Base-by-base conservation (phyloP, 163 green algal genomes). In the Prototheca stagnorum region DNA sequence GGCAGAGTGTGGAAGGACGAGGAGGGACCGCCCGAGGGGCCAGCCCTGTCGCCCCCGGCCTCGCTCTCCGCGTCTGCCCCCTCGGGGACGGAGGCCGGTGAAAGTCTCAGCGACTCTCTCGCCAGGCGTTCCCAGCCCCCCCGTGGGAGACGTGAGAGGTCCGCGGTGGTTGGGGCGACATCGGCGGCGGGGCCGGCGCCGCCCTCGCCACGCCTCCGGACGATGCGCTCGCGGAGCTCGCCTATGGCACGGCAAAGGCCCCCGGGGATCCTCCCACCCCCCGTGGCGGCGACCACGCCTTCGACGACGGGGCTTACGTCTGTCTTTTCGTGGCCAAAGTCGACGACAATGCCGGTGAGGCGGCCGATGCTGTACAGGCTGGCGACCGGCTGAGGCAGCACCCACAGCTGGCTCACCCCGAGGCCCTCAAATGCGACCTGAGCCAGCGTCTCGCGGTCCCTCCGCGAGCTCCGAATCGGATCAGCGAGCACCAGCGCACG, bases 341-440 rank as follows among this genome's bases (percentile, higher is more conserved):
- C 82, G 3, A 91, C 51, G 0, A 83, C 70, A 1, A 57, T 62
- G 31, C 81, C 81, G 16, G 64, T 71, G 9, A 71, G 53, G 40
- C 73, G 75, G 17, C 78, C 81, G 7, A 79, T 35, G 12, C 74
- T 67, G 37, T 81, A 92, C 7, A 90, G 64, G 0, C 72, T 74
- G 33, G 82, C 53, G 5, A 82, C 66, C 6, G 75, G 36, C 39
- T 71, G 50, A 33, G 75, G 63, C 11, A 40, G 44, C 3, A 80
- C 47, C 35, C 77, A 88, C 9, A 87, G 47, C 9, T 72, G 73
- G 5, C 48, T 47, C 9, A 82, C 69, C 40, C 83, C 83, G 54
- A 87, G 84, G 5, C 65, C 56, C 65, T 93, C 83, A 51, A 92
- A 90, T 29, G 81, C 63, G 1, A 93, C 58, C 64, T 85, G 72